Evolutionary conservation across 2,329 filamentous ascomycete species (phyloP).

Genomic region (Ramularia endophylla): DNA sequence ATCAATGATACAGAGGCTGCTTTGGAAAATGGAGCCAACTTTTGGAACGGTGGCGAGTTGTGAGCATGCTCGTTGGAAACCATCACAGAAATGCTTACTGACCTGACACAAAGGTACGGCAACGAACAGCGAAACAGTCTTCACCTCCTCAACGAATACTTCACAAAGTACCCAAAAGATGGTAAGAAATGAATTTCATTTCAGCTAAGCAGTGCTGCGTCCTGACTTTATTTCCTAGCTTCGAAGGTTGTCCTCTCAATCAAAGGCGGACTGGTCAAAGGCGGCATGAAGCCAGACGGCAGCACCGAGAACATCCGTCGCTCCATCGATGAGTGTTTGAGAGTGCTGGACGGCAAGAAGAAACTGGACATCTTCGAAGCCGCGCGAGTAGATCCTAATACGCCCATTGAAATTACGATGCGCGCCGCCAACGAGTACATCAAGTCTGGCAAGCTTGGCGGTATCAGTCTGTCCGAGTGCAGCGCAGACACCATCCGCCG

Average conservation of each 20-base stretch:
- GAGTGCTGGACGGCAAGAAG: constrained; percentile 42
- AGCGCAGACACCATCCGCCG: constrained; percentile 41
- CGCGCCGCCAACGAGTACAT: constrained; percentile 35
- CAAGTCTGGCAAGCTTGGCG: constrained; percentile 39
- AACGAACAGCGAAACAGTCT: constrained; percentile 42
- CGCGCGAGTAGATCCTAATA: constrained; percentile 40
- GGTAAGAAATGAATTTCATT: no score
- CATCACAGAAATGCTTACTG: no score
- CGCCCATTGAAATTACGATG: constrained; percentile 42
- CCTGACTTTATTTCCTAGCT: constrained; percentile 25
- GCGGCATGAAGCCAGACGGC: constrained; percentile 35
- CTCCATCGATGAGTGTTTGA: constrained; percentile 43
- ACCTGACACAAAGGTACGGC: no score
- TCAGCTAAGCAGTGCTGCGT: no score
- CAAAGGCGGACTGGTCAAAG: constrained; percentile 41
- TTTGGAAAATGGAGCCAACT: constrained; percentile 34
- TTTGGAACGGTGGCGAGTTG: constrained; percentile 47
- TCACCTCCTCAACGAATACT: constrained; percentile 46
- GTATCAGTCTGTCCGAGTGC: constrained; percentile 43
- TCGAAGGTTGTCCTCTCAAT: constrained; percentile 47
- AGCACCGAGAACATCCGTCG: constrained; percentile 36
- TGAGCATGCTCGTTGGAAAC: no score
- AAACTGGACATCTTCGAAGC: constrained; percentile 45
- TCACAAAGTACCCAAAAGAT: constrained; percentile 46
- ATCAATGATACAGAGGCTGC: constrained; percentile 10